Conservation (phyloP, 2,329 filamentous ascomycete species). For the Beauveria scarabaeidicola region DNA sequence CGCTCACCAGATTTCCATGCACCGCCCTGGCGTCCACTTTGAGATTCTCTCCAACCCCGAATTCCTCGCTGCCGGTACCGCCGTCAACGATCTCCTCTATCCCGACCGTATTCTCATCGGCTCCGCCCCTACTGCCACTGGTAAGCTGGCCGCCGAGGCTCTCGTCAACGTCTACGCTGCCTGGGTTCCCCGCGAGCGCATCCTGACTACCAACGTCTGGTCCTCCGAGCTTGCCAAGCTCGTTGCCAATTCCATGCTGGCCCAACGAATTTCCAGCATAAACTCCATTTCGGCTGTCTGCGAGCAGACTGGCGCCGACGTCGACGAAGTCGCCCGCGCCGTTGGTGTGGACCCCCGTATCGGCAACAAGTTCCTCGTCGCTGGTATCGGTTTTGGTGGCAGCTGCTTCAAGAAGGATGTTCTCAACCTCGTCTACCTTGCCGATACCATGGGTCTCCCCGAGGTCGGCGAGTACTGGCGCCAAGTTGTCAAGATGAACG, state of each 20-base stretch:
- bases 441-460: slow-evolving; percentile 58
- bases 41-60: slow-evolving; percentile 76
- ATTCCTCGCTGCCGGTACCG: slow-evolving; percentile 71
- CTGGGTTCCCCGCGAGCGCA: slow-evolving; percentile 60
- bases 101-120: slow-evolving; percentile 72
- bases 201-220: slow-evolving; percentile 66
- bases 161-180: slow-evolving; percentile 59
- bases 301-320: slow-evolving; percentile 65
- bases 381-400: slow-evolving; percentile 69
- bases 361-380: slow-evolving; percentile 63
- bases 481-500: slow-evolving; percentile 67
- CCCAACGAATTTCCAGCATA: slow-evolving; percentile 72
- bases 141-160: slow-evolving; percentile 52
- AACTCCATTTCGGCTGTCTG: slow-evolving; percentile 76
- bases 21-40: slow-evolving; percentile 56
- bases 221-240: slow-evolving; percentile 74
- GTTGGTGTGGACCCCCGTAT: slow-evolving; percentile 65
- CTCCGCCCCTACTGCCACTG: slow-evolving; percentile 51
- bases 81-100: slow-evolving; percentile 59
- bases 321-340: slow-evolving; percentile 61
- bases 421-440: slow-evolving; percentile 63
- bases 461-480: slow-evolving; percentile 72
- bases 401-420: slow-evolving; percentile 80
- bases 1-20: slow-evolving; percentile 39
- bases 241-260: slow-evolving; percentile 71